A percentile compares a stretch with the other conserved stretches of the same genome.
phyloP scores from a whole-genome alignment of 2,329 filamentous ascomycete species.

The Exophiala bonariae region DNA sequence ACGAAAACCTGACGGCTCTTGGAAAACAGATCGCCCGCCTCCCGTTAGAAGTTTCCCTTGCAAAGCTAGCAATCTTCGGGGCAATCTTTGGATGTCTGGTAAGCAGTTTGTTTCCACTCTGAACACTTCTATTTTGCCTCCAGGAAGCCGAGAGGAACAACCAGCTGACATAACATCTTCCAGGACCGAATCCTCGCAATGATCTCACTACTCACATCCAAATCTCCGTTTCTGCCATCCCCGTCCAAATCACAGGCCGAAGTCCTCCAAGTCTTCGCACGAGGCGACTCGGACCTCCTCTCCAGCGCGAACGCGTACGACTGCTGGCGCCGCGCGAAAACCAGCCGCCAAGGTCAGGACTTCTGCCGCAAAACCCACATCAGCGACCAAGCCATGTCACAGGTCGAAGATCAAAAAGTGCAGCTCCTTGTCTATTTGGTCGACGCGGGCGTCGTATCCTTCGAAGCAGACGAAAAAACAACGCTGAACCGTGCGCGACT shows the following conservation, averaged over 20 bases:
- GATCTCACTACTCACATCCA: constrained; percentile 89
- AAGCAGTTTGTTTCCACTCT: constrained; percentile 1
- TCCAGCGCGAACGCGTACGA: constrained; percentile 93
- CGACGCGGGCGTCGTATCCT: constrained; percentile 79
- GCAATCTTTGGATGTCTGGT: constrained; percentile 79
- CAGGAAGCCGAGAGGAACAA: neutral
- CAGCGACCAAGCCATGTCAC: constrained; percentile 80
- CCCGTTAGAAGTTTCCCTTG: constrained; percentile 89
- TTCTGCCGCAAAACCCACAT: constrained; percentile 96
- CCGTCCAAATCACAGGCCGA: constrained; percentile 77
- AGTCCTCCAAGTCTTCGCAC: constrained; percentile 74
- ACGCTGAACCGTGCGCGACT: constrained; percentile 15
- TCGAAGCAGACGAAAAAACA: constrained; percentile 39
- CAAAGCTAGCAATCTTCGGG: constrained; percentile 86
- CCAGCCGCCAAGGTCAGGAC: constrained; percentile 69
- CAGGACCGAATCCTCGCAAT: constrained; percentile 83
- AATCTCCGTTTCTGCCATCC: constrained; percentile 86
- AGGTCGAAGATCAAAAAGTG: constrained; percentile 93
- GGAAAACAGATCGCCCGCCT: constrained; percentile 84
- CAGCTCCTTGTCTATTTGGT: constrained; percentile 83
- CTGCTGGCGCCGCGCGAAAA: constrained; percentile 82
- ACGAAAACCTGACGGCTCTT: constrained; percentile 82
- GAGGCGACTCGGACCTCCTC: constrained; percentile 85
- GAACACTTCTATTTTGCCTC: too few species aligned
- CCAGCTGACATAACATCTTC: neutral